Evolutionary conservation across 371 early-diverging fungal species (phyloP).

Genomic region (Mortierella polycephala): DNA sequence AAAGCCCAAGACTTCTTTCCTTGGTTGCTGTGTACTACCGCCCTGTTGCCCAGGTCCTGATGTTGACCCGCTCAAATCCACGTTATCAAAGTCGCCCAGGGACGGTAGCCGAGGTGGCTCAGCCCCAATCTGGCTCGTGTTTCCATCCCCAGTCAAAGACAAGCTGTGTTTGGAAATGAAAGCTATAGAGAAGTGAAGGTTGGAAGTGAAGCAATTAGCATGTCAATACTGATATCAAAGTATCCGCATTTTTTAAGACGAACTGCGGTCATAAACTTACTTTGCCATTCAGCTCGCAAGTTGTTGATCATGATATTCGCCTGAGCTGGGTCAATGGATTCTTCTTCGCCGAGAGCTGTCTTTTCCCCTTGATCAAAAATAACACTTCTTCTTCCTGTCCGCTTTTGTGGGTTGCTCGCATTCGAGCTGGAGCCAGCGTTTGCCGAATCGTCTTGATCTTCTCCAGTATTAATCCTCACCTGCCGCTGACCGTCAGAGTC

Average conservation of each 20-base stretch:
- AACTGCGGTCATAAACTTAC: slow-evolving; percentile 19
- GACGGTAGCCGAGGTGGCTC: background rate
- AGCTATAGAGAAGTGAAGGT: background rate
- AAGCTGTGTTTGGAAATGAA: slow-evolving; percentile 24
- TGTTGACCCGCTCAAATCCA: background rate
- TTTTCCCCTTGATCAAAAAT: slow-evolving; percentile 6
- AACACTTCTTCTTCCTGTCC: background rate
- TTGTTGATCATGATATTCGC: slow-evolving; percentile 24
- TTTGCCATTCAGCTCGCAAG: slow-evolving; percentile 42
- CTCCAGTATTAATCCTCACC: slow-evolving; percentile 16
- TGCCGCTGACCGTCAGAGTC: slow-evolving; percentile 3
- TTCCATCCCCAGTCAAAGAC: slow-evolving; percentile 2
- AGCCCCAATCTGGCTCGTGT: background rate
- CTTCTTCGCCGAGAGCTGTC: slow-evolving; percentile 16
- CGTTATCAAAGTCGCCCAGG: background rate
- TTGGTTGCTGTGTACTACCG: background rate
- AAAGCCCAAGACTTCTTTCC: slow-evolving; percentile 17
- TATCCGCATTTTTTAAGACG: too few relatives aligned
- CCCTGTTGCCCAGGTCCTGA: background rate
- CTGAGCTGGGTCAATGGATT: slow-evolving; percentile 20
- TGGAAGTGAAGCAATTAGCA: too few relatives aligned
- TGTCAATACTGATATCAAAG: too few relatives aligned
- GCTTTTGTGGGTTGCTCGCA: background rate
- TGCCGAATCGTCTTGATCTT: background rate
- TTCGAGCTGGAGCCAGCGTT: background rate